Evolutionary conservation across 306 rosid genomes (phyloP).

Genomic region (Morella rubra): DNA sequence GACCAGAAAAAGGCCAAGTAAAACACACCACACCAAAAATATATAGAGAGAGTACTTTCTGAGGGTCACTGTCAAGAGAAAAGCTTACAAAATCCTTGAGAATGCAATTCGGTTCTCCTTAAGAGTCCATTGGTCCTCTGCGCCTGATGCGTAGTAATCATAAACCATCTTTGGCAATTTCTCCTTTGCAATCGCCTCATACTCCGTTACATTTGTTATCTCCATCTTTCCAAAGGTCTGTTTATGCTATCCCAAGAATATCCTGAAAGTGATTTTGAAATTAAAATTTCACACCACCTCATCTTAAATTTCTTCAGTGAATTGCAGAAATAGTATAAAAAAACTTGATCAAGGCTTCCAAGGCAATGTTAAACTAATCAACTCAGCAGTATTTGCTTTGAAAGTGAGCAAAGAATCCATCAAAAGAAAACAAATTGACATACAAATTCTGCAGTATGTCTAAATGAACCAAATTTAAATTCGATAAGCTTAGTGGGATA

Average conservation of each 20-base stretch:
- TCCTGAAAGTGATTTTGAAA: conserved; percentile 13
- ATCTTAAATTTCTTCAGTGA: neutral
- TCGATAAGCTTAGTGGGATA: neutral
- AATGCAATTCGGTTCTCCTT: conserved; percentile 78
- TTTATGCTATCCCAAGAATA: conserved; percentile 13
- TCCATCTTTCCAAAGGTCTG: conserved; percentile 45
- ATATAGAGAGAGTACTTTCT: neutral
- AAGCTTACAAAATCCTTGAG: conserved; percentile 77
- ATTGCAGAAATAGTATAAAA: neutral
- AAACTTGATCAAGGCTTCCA: conserved; percentile 8
- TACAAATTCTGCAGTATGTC: neutral
- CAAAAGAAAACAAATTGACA: neutral
- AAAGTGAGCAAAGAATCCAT: neutral
- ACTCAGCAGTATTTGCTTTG: neutral
- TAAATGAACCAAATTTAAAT: neutral
- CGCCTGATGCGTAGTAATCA: conserved; percentile 94
- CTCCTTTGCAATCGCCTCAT: conserved; percentile 78
- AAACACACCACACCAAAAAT: neutral
- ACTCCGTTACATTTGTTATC: conserved; percentile 82
- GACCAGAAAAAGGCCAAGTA: neutral
- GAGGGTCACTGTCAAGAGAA: conserved; percentile 12
- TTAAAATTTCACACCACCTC: neutral
- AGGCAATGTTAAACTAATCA: neutral
- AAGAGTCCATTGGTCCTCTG: conserved; percentile 97
- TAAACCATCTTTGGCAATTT: conserved; percentile 89